Evolutionary conservation across 169 alveolate genomes (phyloP), one percentile per base, ranked within the genome.

Genomic region (Fabrea salina): DNA sequence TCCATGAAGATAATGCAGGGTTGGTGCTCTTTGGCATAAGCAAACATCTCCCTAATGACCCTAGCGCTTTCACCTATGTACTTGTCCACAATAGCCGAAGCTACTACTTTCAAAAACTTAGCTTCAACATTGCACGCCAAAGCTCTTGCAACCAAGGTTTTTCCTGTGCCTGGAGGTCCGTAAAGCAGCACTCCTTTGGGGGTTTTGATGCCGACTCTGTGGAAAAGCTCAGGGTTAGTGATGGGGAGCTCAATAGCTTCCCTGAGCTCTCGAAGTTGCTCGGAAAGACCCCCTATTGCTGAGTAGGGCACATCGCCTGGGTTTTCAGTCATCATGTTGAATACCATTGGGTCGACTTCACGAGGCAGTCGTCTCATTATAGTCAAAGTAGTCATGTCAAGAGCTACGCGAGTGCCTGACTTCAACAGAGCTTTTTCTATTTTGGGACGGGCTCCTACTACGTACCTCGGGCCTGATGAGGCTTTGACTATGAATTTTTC

Each of bases 131-230:
- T 97, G 82, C 98, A 94, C 5, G 99, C 99, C 92, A 98, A 92
- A 22, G 99, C 99, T 87, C 99, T 93, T 4, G 99, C 99, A 50
- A 98, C 86, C 8, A 98, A 89, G 22, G 99, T 99, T 87, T 99
- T 98, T 5, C 99, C 99, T 19, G 99, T 99, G 19, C 99, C 99
- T 37, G 99, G 99, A 25, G 99, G 99, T 3, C 99, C 99, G 81
- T 99, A 99, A 80, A 98, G 93, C 40, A 98, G 93, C 5, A 94
- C 98, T 44, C 99, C 99, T 80, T 98, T 98, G 13, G 99, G 99
- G n/a, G 99, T 97, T 82, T 98, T 97, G 49, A 98, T 97, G 37
- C 99, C 99, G 6, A 98, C 99, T 75, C 99, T 92, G 76, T 92
- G 90, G 89, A 97, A 98, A 11, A 97, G 91, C 84, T 96, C 99